These are phyloP conservation scores for Fusarium paranaense DNA, from an alignment of 2,329 filamentous ascomycete genomes.

Conservation along the genomic window DNA sequence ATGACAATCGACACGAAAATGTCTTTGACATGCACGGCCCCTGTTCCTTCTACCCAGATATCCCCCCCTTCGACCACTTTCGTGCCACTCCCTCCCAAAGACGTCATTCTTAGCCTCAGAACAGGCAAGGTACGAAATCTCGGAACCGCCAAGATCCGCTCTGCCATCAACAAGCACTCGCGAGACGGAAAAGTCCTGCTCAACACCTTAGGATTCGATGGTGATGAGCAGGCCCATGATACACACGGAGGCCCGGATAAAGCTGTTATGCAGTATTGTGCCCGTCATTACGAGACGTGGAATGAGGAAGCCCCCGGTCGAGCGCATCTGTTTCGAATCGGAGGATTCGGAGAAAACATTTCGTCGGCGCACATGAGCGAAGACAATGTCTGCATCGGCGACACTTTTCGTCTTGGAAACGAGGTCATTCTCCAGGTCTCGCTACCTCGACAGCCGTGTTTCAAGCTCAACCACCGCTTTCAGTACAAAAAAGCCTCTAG, in stretches of 20 bases:
- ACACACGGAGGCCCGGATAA: conserved; percentile 31
- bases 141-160: conserved; percentile 28
- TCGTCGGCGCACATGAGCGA: conserved; percentile 26
- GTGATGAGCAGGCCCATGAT: conserved; percentile 29
- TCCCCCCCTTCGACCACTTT: background rate
- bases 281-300: conserved; percentile 28
- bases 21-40: background rate
- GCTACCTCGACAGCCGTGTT: conserved; percentile 32
- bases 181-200: conserved; percentile 24
- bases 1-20: background rate
- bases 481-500: conserved; percentile 30
- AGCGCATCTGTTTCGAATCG: conserved; percentile 25
- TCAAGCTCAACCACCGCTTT: conserved; percentile 37
- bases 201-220: conserved; percentile 19
- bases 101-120: conserved; percentile 28
- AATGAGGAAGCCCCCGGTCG: conserved; percentile 23
- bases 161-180: conserved; percentile 32
- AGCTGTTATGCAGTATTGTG: conserved; percentile 33
- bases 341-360: conserved; percentile 34
- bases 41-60: background rate
- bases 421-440: conserved; percentile 30
- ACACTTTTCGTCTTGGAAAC: conserved; percentile 19
- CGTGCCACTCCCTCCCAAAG: conserved; percentile 24
- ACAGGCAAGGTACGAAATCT: conserved; percentile 30
- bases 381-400: conserved; percentile 34